phyloP scores from a whole-genome alignment of 805 yeast species.

The Maudiozyma saulgeensis region DNA sequence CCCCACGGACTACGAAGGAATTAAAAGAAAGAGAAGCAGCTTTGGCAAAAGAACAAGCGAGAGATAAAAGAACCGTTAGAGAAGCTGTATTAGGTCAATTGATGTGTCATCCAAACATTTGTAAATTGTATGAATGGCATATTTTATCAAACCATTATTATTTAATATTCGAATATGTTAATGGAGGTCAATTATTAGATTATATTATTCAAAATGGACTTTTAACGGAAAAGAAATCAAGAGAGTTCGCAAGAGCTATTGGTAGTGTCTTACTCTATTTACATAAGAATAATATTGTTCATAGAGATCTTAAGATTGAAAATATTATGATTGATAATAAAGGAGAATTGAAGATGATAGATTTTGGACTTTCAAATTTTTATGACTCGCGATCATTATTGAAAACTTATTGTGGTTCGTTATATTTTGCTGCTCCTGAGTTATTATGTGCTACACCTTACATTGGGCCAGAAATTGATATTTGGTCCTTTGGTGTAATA shows the following conservation, averaged over 20 bases:
- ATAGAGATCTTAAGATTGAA: conserved; percentile 92
- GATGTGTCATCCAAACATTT: conserved; percentile 82
- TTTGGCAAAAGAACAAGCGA: conserved; percentile 72
- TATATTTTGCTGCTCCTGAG: conserved; percentile 98
- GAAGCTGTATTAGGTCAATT: conserved; percentile 91
- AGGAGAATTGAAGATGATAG: conserved; percentile 92
- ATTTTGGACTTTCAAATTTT: conserved; percentile 88
- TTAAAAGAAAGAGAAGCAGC: conserved; percentile 54
- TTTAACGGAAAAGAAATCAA: conserved; percentile 81
- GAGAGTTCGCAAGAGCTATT: conserved; percentile 87
- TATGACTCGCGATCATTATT: conserved; percentile 61
- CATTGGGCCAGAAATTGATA: conserved; percentile 93
- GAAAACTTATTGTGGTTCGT: conserved; percentile 92
- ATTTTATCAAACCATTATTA: conserved; percentile 94
- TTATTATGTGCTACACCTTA: conserved; percentile 85
- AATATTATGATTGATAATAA: conserved; percentile 86
- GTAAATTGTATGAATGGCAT: conserved; percentile 83
- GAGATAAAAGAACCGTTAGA: conserved; percentile 84
- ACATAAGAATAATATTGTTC: conserved; percentile 89
- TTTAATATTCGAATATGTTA: conserved; percentile 91
- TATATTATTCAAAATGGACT: conserved; percentile 95
- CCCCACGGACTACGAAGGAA: conserved; percentile 25
- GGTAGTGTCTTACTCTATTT: conserved; percentile 89
- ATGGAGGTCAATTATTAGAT: conserved; percentile 96
- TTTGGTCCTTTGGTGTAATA: conserved; percentile 97